phyloP scores from a whole-genome alignment of 2,329 filamentous ascomycete species.

The Metarhizium sp. region DNA sequence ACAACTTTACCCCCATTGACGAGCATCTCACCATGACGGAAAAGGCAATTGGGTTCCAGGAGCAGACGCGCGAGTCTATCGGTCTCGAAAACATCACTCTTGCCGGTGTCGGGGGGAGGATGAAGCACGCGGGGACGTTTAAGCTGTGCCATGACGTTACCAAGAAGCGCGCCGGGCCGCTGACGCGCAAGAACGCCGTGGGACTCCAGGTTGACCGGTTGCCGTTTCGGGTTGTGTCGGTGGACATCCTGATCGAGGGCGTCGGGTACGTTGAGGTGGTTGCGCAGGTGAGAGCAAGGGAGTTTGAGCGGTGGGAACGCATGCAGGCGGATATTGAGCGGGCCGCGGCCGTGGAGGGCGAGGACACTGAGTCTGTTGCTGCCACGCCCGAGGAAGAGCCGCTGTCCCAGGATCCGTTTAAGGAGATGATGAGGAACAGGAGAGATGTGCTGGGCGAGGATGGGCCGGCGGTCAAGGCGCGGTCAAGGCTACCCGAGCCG shows the following conservation, averaged over 20 bases:
- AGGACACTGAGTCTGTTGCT: slow-evolving; percentile 2
- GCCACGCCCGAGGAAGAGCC: background rate
- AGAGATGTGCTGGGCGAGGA: slow-evolving; percentile 8
- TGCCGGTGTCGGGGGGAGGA: slow-evolving; percentile 46
- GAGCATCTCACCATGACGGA: slow-evolving; percentile 69
- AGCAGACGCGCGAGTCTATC: slow-evolving; percentile 45
- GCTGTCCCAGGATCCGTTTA: slow-evolving; percentile 13
- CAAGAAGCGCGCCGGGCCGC: slow-evolving; percentile 61
- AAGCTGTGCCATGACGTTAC: slow-evolving; percentile 76
- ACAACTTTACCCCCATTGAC: slow-evolving; percentile 73
- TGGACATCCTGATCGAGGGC: slow-evolving; percentile 84
- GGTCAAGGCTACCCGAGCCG: slow-evolving; percentile 15
- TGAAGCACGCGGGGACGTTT: slow-evolving; percentile 65
- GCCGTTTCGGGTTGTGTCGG: slow-evolving; percentile 69
- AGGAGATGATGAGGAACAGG: slow-evolving; percentile 16
- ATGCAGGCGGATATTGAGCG: slow-evolving; percentile 13
- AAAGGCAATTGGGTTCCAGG: slow-evolving; percentile 69
- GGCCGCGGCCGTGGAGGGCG: slow-evolving; percentile 9
- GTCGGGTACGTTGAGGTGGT: slow-evolving; percentile 88
- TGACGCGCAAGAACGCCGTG: slow-evolving; percentile 54
- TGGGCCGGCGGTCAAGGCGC: slow-evolving; percentile 1
- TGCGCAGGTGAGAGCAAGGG: slow-evolving; percentile 63
- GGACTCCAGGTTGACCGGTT: slow-evolving; percentile 57
- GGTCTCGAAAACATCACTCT: slow-evolving; percentile 55
- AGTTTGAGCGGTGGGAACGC: slow-evolving; percentile 17